These are phyloP conservation scores for Salvia splendens DNA, from an alignment of 257 asterid species.

Conservation along the genomic window DNA sequence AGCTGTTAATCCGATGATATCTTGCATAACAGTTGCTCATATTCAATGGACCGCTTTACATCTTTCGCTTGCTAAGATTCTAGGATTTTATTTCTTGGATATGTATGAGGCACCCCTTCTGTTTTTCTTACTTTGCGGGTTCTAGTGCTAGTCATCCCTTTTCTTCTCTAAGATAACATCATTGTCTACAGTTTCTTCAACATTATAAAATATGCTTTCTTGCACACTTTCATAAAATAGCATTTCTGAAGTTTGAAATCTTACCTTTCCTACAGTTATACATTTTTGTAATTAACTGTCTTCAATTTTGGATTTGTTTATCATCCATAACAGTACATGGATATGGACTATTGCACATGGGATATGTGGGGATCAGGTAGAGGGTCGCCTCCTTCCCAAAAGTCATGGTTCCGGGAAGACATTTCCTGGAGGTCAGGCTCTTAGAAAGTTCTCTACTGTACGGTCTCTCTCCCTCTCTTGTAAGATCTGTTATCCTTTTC, in stretches of 20 bases:
- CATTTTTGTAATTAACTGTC: constrained; percentile 23
- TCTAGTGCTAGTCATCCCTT: constrained; percentile 18
- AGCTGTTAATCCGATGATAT: constrained; percentile 5
- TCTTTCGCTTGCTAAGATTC: constrained; percentile 7
- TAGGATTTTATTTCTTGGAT: constrained; percentile 20
- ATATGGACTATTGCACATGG: constrained; percentile 93
- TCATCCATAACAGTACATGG: constrained; percentile 68
- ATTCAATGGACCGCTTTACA: background rate
- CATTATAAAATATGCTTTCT: constrained; percentile 6
- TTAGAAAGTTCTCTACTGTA: constrained; percentile 66
- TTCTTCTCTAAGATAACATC: constrained; percentile 3
- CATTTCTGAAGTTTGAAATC: constrained; percentile 6
- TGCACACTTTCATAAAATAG: constrained; percentile 15
- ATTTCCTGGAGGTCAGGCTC: constrained; percentile 89
- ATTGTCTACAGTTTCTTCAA: constrained; percentile 13
- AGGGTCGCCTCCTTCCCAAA: constrained; percentile 91
- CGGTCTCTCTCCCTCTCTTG: background rate
- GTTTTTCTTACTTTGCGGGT: background rate
- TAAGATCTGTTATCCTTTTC: constrained; percentile 25
- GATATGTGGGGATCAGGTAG: constrained; percentile 85
- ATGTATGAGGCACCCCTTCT: background rate
- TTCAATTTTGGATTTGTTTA: constrained; percentile 18
- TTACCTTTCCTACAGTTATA: background rate
- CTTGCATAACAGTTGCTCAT: background rate
- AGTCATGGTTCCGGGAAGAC: constrained; percentile 98